Conservation (phyloP, 1,284 basidiomycete species). For the Cerioporus squamosus region DNA sequence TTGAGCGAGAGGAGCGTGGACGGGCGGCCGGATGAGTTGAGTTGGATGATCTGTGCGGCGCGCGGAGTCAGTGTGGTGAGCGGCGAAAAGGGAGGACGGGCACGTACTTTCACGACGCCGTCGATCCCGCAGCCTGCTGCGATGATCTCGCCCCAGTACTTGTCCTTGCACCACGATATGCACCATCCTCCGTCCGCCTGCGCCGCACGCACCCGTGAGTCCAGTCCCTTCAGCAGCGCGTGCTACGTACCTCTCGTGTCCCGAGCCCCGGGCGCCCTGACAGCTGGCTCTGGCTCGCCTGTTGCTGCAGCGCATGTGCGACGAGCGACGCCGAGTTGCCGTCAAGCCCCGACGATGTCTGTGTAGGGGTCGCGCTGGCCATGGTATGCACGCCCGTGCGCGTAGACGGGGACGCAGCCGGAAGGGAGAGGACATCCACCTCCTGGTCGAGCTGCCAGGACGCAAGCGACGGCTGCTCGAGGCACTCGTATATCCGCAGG, state of each 20-base stretch:
- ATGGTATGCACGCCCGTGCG: slow-evolving; percentile 52
- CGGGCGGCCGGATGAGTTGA: slow-evolving; percentile 54
- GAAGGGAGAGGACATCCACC: slow-evolving; percentile 71
- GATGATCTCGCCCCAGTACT: slow-evolving; percentile 90
- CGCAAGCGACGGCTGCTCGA: slow-evolving; percentile 79
- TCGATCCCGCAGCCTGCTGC: slow-evolving; percentile 76
- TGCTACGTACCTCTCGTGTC: slow-evolving; percentile 57
- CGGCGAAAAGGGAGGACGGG: slow-evolving; percentile 1
- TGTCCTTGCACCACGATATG: slow-evolving; percentile 92
- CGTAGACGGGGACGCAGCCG: slow-evolving; percentile 48
- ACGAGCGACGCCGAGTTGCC: slow-evolving; percentile 61
- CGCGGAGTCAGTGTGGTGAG: slow-evolving; percentile 2
- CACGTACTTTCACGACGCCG: slow-evolving; percentile 73
- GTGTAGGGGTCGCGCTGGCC: slow-evolving; percentile 70
- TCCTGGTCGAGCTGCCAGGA: slow-evolving; percentile 84
- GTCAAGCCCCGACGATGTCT: slow-evolving; percentile 58
- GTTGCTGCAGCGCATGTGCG: slow-evolving; percentile 64
- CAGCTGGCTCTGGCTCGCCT: slow-evolving; percentile 46
- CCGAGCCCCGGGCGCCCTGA: slow-evolving; percentile 56
- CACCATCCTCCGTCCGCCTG: slow-evolving; percentile 89
- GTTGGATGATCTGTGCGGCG: slow-evolving; percentile 54
- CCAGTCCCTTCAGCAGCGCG: too few relatives aligned
- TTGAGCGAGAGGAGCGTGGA: slow-evolving; percentile 38
- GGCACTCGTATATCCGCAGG: slow-evolving; percentile 88
- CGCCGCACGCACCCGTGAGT: too few relatives aligned